Percentiles rank a stretch among this genome's conserved stretches.
Conservation (phyloP, 768 basidiomycete genomes). For the Russula sp. region DNA sequence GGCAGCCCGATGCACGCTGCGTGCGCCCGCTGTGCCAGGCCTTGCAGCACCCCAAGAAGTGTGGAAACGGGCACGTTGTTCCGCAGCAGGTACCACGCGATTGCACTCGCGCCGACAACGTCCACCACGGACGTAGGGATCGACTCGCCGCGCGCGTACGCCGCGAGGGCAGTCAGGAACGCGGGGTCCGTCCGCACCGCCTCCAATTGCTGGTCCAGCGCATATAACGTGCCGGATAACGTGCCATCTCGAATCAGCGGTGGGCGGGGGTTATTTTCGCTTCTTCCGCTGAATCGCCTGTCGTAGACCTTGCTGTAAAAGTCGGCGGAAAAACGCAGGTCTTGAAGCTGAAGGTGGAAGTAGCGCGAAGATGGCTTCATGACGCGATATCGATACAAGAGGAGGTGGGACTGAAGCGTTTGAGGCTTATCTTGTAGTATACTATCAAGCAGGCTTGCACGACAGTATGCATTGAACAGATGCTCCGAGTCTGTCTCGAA, state of each 20-base stretch:
- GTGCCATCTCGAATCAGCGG: constrained; percentile 70
- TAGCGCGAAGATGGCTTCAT: constrained; percentile 52
- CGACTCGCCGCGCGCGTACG: constrained; percentile 52
- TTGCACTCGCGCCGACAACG: constrained; percentile 32
- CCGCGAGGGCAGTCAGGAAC: constrained; percentile 42
- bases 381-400: constrained; percentile 60
- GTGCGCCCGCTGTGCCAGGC: constrained; percentile 59
- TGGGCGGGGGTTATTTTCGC: constrained; percentile 58
- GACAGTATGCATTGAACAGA: constrained; percentile 64
- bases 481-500: constrained; percentile 54
- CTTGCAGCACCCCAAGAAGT: constrained; percentile 53
- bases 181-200: constrained; percentile 35
- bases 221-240: constrained; percentile 57
- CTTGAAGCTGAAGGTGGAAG: constrained; percentile 65
- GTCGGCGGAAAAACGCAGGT: constrained; percentile 66
- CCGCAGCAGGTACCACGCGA: constrained; percentile 68
- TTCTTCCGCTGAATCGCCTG: constrained; percentile 64
- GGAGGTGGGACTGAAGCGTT: constrained; percentile 68
- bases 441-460: constrained; percentile 75
- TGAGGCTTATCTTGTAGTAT: constrained; percentile 87
- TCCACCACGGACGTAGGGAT: constrained; percentile 25
- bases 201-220: constrained; percentile 54
- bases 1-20: constrained; percentile 45
- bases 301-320: constrained; percentile 76
- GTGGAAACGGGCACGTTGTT: constrained; percentile 68